Conservation (phyloP, 1,284 basidiomycete species). For the Cryptococcus hybrid region DNA sequence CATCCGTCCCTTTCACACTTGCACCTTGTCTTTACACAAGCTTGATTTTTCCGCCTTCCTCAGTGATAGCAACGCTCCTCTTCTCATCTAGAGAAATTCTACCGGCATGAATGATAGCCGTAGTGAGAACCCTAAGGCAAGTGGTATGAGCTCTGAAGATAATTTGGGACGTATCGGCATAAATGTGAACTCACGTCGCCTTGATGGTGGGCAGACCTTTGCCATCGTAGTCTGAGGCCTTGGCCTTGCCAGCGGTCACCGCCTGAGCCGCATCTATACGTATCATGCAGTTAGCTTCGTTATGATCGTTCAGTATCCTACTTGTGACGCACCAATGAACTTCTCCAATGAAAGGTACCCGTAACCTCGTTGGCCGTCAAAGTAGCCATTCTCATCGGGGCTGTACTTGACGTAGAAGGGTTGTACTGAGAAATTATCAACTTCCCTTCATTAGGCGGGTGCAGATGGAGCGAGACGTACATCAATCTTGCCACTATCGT, state of each 20-base stretch:
- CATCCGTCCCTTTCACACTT: too few relatives aligned
- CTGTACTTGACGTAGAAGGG: conserved; percentile 95
- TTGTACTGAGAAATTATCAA: conserved; percentile 57
- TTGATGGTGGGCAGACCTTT: conserved; percentile 82
- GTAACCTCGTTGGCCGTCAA: conserved; percentile 89
- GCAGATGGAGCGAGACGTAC: conserved; percentile 10
- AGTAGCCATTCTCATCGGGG: conserved; percentile 83
- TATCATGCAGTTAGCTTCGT: not conserved
- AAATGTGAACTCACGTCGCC: conserved; percentile 37
- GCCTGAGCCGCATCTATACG: conserved; percentile 38
- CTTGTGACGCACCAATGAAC: conserved; percentile 60
- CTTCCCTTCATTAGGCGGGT: not conserved
- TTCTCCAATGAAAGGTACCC: conserved; percentile 87
- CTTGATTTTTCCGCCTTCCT: conserved; percentile 62
- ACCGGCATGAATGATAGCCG: conserved; percentile 87
- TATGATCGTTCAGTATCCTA: not conserved
- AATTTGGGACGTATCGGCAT: not conserved
- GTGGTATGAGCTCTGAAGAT: conserved; percentile 29
- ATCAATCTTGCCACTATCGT: conserved; percentile 63
- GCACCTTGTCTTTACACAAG: conserved; percentile 47
- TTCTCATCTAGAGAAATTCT: conserved; percentile 85
- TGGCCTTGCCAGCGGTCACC: conserved; percentile 68
- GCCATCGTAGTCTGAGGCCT: conserved; percentile 67
- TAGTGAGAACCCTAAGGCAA: conserved; percentile 70
- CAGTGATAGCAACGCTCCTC: conserved; percentile 71